Evolutionary conservation across 306 rosid genomes (phyloP).

Genomic region (Trichosanthes cucumerina): DNA sequence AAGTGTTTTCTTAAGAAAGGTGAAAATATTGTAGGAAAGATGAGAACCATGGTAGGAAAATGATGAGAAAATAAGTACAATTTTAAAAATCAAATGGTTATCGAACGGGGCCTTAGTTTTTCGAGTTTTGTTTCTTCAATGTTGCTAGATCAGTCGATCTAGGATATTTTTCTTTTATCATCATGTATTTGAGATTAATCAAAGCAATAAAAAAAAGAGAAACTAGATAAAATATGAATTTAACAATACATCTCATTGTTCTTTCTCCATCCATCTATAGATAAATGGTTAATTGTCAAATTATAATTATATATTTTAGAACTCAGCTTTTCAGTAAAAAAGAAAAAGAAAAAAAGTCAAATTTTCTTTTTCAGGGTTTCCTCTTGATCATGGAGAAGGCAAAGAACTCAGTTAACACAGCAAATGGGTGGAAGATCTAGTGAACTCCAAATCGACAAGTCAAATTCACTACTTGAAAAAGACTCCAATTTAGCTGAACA

Average conservation of each 20-base stretch:
- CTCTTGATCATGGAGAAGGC: not conserved
- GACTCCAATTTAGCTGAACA: constrained; percentile 21
- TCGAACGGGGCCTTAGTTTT: no score
- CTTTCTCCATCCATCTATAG: not conserved
- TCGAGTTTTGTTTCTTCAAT: no score
- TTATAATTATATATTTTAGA: not conserved
- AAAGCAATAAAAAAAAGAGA: not conserved
- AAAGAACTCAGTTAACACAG: constrained; percentile 36
- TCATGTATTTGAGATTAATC: not conserved
- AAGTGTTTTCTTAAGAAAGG: no score
- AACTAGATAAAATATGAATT: not conserved
- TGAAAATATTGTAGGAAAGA: no score
- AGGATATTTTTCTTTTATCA: not conserved
- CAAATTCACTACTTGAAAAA: constrained; percentile 40
- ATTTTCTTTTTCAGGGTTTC: not conserved
- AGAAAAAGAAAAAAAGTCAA: not conserved
- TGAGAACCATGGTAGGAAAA: no score
- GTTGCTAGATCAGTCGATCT: not conserved
- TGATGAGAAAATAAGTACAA: no score
- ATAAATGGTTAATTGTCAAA: not conserved
- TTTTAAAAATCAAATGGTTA: no score
- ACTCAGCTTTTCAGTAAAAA: not conserved
- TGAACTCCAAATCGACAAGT: constrained; percentile 69
- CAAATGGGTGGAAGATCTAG: constrained; percentile 87
- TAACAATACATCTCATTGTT: not conserved